Evolutionary conservation across 2,329 filamentous ascomycete species (phyloP), one percentile per base, ranked within the genome.

Genomic region (Neoarthrinium moseri): DNA sequence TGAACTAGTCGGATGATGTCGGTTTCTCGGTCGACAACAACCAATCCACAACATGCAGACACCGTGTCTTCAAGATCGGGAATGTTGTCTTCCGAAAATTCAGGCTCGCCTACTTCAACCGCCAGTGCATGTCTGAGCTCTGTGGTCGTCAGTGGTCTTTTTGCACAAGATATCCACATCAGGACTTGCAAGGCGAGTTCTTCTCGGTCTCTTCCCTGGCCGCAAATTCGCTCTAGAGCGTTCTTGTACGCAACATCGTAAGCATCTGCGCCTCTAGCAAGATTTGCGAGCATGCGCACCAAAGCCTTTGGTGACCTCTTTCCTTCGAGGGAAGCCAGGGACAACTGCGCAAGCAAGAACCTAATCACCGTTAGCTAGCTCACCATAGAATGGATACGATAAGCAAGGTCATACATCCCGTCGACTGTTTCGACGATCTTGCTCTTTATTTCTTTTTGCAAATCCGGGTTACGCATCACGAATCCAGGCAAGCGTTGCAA

Each of bases 51-150:
- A 22, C 39, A 42, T 4, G 18, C 39, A 10, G 27, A 42, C 4
- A 42, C 18, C 20, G 22, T 23, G 20, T 42, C 27, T 2, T 23
- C 18, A 15, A 42, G 6, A 21, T 42, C 17, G 17, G 27, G 61
- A 0, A 71, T 22, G 17, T 65, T 65, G 0, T 66, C 58, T 33
- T 58, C 17, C 6, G 71, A 62, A 12, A 73, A 35, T 5, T 54
- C 43, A 1, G 36, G 1, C 3, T 54, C 32, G 0, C 49, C 59
- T 4, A 38, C 3, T 30, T 69, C 61, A 0, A 71, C 53, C 0
- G 66, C 69, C n/a, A 77, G 58, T 0, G 70, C 71, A 42, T 73
- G 61, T 35, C 63, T 60, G 3, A 75, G 56, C 43, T 74, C 70
- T 2, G 10, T 1, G 1, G 49, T 54, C 1, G 45, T 60, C 0